Evolutionary conservation across 2,329 filamentous ascomycete species (phyloP), one percentile per base, ranked within the genome.

Genomic region (Penicillium hesseltinei): DNA sequence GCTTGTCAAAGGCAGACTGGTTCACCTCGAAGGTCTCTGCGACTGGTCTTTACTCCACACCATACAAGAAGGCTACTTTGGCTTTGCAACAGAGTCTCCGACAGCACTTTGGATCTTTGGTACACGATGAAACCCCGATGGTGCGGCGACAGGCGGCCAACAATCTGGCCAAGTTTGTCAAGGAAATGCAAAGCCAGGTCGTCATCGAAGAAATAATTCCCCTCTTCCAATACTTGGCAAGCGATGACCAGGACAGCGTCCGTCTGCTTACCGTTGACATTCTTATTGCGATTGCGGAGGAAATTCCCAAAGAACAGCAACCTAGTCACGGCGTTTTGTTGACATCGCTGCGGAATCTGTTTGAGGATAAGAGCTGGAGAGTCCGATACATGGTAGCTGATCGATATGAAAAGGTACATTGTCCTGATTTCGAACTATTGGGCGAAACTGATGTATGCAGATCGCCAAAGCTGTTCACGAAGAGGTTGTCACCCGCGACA

Each of bases 331-430:
- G 93, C 52, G 91, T 97, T 56, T 80, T 99, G 57, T 82, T 99
- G 70, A 93, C 91, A 50, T 92, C 93, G 45, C 80, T 99, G 71
- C 88, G 94, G 69, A 96, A 86, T 78, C 78, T 99, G 71, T 97
- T 99, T 78, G 94, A 97, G 71, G 94, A 99, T 76, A 99, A 97
- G 85, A 97, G 94, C 80, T 99, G 94, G 94, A 88, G 94, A 71
- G 94, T 99, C 59, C 87, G 94, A 74, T 99, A 97, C 78, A 99
- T 99, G 94, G 94, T 99, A 68, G 94, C 94, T 48, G 94, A 99
- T 77, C 87, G 92, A 73, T 99, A 97, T 72, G 94, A 99, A 78
- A 97, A 97, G 89, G 91, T 91, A 72, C 49, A 72, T 53, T 19
- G 13, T n/a, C 6, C 17, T n/a, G 36, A 27, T 17, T 5, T 55